Evolutionary conservation across 176 grass and related monocot genomes (phyloP).

Genomic region (Chrysopogon serrulatus): DNA sequence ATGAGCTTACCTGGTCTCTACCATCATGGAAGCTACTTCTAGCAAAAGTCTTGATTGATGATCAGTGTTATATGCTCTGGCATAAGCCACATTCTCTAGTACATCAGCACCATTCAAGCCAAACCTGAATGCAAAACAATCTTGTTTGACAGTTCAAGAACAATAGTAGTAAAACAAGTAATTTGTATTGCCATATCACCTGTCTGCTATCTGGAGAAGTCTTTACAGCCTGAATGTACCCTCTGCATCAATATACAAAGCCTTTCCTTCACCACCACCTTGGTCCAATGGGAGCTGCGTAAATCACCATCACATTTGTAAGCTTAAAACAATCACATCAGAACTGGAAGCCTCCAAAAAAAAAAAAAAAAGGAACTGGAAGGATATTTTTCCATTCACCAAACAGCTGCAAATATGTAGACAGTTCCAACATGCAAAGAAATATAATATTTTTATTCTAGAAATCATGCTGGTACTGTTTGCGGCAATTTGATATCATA

Average conservation of each 20-base stretch:
- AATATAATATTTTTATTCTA: not conserved
- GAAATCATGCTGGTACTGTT: not conserved
- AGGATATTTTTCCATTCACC: not conserved
- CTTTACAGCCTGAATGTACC: constrained; percentile 91
- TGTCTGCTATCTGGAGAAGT: constrained; percentile 90
- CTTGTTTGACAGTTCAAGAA: not conserved
- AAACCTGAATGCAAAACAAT: constrained; percentile 46
- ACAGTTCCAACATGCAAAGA: not conserved
- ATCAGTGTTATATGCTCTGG: constrained; percentile 91
- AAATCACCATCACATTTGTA: constrained; percentile 9
- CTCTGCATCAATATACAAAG: constrained; percentile 91
- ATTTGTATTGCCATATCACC: constrained; percentile 26
- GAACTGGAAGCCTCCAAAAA: not conserved
- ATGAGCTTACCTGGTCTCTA: constrained; percentile 63
- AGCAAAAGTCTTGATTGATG: constrained; percentile 88
- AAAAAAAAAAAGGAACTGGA: too few relatives aligned
- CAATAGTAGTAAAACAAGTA: not conserved
- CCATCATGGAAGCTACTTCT: constrained; percentile 96
- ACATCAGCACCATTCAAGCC: constrained; percentile 94
- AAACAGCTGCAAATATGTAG: not conserved
- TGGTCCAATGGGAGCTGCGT: constrained; percentile 87
- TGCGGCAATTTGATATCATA: not conserved
- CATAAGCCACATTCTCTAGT: constrained; percentile 96
- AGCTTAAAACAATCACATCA: not conserved
- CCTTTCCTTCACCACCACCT: constrained; percentile 97